These are phyloP conservation scores for Hypoxylon trugodes DNA, from an alignment of 495 filamentous ascomycete genomes.

Conservation along the genomic window DNA sequence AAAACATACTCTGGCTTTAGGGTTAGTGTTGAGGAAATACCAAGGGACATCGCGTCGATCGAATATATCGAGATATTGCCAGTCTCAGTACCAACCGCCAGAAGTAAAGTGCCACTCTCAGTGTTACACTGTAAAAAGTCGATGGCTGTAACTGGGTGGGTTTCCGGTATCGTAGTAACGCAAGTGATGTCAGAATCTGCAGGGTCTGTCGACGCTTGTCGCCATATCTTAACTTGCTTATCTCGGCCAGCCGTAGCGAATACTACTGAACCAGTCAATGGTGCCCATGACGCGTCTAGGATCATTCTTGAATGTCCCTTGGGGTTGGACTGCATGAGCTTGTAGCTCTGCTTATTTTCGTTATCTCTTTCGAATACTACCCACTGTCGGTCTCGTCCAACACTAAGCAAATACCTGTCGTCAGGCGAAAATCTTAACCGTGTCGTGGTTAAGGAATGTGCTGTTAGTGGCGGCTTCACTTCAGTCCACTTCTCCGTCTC, in stretches of 20 bases:
- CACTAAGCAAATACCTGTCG: conserved; percentile 79
- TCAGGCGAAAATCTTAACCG: conserved; percentile 78
- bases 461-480: conserved; percentile 78
- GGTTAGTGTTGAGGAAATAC: conserved; percentile 53
- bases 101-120: conserved; percentile 54
- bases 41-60: conserved; percentile 54
- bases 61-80: conserved; percentile 60
- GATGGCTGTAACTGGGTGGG: conserved; percentile 77
- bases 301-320: conserved; percentile 95
- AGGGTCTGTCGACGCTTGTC: conserved; percentile 33
- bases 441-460: conserved; percentile 86
- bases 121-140: conserved; percentile 62
- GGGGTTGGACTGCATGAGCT: conserved; percentile 67
- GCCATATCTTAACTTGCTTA: conserved; percentile 85
- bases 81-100: conserved; percentile 74
- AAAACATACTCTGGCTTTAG: conserved; percentile 51
- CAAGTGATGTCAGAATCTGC: conserved; percentile 50
- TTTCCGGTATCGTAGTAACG: conserved; percentile 61
- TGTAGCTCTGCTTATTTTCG: conserved; percentile 56
- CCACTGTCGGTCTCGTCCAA: conserved; percentile 93
- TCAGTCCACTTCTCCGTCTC: conserved; percentile 88
- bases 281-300: conserved; percentile 83
- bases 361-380: conserved; percentile 68
- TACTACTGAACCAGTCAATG: conserved; percentile 48
- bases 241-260: conserved; percentile 93